Base-by-base conservation (phyloP, 176 grass and related monocot species). In the Puccinellia tenuiflora region DNA sequence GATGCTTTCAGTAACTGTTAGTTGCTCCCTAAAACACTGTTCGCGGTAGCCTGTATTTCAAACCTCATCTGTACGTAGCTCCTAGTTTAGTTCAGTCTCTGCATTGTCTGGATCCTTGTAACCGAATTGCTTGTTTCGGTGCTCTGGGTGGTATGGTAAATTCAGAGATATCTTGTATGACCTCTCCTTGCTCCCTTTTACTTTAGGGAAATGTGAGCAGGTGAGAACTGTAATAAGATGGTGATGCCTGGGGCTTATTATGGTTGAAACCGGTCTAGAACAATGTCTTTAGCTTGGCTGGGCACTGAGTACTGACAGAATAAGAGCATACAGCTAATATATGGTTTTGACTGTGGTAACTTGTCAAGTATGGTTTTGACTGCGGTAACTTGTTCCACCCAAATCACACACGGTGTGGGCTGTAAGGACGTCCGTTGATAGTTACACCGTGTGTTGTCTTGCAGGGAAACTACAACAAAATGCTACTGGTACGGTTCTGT, bases 221-320 rank as follows among this genome's bases (percentile, higher is more conserved):
- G 17, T 66, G 79, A 39, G 22, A 9, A 69, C 30, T 50, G 18
- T 74, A 21, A 51, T 30, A 74, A 20, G 52, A 17, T 73, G 22
- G 1, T 48, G 39, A 45, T 76, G 37, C 10, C 56, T 18, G n/a
- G 15, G 34, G 31, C 20, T 66, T 59, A 48, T 12, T 68, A 38
- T 13, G n/a, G 2, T 50, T 69, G 88, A 90, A 64, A n/a, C 73
- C 2, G 64, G 83, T 90, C 83, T 51, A 69, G 42, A 51, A 33
- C 15, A 16, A 24, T 61, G 62, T 81, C 40, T 89, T 85, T 8
- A 16, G 43, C 52, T 71, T 24, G 31, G 14, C 18, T 20, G n/a
- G n/a, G n/a, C n/a, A n/a, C n/a, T 81, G 62, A 71, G 61, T 70
- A 81, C 77, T 89, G 88, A 89, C 83, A 31, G 30, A 34, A 46